These are phyloP conservation scores for Xylariaceae sp. DNA, from an alignment of 2,329 filamentous ascomycete genomes.

Conservation along the genomic window DNA sequence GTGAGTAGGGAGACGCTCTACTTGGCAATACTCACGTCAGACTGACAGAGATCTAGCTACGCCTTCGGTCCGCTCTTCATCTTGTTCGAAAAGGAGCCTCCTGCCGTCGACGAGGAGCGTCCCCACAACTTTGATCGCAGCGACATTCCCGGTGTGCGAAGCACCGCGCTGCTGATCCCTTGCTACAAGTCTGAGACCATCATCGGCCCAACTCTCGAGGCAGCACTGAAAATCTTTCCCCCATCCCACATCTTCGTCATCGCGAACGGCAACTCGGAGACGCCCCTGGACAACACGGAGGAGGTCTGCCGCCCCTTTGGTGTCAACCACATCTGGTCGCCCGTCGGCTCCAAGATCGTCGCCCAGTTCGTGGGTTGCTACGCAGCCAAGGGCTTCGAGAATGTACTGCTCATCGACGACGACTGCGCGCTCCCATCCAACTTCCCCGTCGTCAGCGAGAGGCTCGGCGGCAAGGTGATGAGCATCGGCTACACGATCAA, in stretches of 20 bases:
- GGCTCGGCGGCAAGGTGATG: constrained; percentile 31
- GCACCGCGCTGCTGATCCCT: constrained; percentile 28
- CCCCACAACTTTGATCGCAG: constrained; percentile 6
- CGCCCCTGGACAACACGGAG: constrained; percentile 39
- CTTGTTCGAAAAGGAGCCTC: constrained; percentile 26
- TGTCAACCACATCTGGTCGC: constrained; percentile 41
- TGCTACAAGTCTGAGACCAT: constrained; percentile 38
- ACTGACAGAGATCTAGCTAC: constrained; percentile 4
- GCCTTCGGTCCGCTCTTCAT: constrained; percentile 13
- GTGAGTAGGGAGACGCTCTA: constrained; percentile 15
- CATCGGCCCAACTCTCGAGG: constrained; percentile 32
- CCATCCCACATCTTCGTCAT: constrained; percentile 38
- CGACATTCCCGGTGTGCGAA: constrained; percentile 5
- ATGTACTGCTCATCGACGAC: constrained; percentile 41
- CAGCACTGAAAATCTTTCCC: constrained; percentile 38
- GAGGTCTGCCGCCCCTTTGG: constrained; percentile 34
- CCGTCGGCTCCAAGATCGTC: constrained; percentile 40
- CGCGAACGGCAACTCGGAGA: constrained; percentile 39
- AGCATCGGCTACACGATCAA: constrained; percentile 44
- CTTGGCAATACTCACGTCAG: background rate
- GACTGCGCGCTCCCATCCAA: constrained; percentile 39
- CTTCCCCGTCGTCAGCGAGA: constrained; percentile 37
- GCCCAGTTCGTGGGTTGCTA: constrained; percentile 41
- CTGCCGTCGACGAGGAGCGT: constrained; percentile 10
- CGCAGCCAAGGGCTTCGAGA: constrained; percentile 35